Conservation (phyloP, 2,329 filamentous ascomycete species). For the Paraphoma sp. region DNA sequence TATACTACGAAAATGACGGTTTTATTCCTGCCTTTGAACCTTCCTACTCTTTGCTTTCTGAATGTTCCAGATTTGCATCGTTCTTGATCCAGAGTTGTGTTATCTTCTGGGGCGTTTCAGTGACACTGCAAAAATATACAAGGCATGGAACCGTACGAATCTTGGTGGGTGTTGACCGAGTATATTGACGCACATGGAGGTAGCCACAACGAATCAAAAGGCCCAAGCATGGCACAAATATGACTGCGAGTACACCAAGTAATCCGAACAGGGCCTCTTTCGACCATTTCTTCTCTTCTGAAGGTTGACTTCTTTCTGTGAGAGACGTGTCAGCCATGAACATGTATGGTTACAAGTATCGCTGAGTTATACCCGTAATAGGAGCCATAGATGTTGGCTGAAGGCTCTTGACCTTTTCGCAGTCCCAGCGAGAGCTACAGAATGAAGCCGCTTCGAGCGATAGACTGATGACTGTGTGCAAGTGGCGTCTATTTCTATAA, state of each 20-base stretch:
- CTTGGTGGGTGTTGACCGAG: not conserved
- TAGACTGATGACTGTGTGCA: not conserved
- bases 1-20: not conserved
- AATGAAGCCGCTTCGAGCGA: not conserved
- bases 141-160: not conserved
- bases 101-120: not conserved
- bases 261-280: constrained; percentile 1
- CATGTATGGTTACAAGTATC: not conserved
- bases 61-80: not conserved
- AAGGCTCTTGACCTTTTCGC: no score
- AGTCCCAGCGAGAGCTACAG: no score
- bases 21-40: not conserved
- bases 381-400: not conserved
- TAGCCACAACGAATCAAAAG: not conserved
- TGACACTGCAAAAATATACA: not conserved
- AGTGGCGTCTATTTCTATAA: not conserved
- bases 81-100: not conserved
- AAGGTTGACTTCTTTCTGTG: not conserved
- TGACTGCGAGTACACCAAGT: not conserved
- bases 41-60: not conserved
- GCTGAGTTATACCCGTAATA: not conserved
- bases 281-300: not conserved
- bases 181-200: not conserved
- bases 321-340: not conserved
- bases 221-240: not conserved